phyloP scores from a whole-genome alignment of 129 eudicot species.

The Flaveria brownii region DNA sequence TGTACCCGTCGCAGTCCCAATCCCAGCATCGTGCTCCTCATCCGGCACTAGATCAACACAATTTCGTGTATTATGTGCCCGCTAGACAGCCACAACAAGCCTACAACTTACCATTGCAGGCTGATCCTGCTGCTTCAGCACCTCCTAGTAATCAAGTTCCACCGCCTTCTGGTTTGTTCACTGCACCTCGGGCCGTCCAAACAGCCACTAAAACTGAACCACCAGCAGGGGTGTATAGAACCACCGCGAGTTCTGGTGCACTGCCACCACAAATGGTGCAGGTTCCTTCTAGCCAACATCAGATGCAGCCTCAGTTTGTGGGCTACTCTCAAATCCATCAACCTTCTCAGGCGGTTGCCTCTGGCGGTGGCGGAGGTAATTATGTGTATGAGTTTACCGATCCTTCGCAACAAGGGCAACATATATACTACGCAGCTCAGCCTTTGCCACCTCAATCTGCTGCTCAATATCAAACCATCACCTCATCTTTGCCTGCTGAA shows the following conservation, averaged over 20 bases:
- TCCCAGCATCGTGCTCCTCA: constrained; percentile 48
- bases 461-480: constrained; percentile 74
- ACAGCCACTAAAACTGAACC: constrained; percentile 55
- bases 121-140: constrained; percentile 47
- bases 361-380: constrained; percentile 36
- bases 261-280: constrained; percentile 50
- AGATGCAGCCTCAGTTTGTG: constrained; percentile 51
- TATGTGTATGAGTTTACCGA: constrained; percentile 63
- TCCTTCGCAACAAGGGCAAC: constrained; percentile 53
- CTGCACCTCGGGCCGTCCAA: constrained; percentile 33
- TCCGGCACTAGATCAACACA: constrained; percentile 53
- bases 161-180: constrained; percentile 45
- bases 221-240: constrained; percentile 52
- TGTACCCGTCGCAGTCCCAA: constrained; percentile 64
- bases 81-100: constrained; percentile 50
- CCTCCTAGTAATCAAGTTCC: constrained; percentile 44
- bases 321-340: constrained; percentile 64
- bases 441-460: constrained; percentile 59
- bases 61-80: constrained; percentile 60
- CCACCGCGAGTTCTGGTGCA: constrained; percentile 46
- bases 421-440: constrained; percentile 62
- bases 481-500: constrained; percentile 54
- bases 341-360: constrained; percentile 54
- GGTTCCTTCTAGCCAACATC: constrained; percentile 49
- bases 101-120: constrained; percentile 50